phyloP scores from a whole-genome alignment of 2,329 filamentous ascomycete species.

The Pseudocercospora macadamiae region DNA sequence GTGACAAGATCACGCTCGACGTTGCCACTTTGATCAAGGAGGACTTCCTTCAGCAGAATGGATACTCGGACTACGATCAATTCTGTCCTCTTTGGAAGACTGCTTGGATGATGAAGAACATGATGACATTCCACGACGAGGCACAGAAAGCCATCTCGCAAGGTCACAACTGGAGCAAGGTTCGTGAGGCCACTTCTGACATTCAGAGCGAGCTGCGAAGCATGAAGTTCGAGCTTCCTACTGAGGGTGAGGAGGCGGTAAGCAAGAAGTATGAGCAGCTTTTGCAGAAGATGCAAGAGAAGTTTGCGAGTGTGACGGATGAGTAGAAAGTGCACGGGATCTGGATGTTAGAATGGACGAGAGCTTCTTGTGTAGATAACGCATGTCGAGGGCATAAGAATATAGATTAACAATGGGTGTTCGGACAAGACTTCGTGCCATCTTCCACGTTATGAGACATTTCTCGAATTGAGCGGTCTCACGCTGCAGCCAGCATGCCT shows the following conservation, averaged over 20 bases:
- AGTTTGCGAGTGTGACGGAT: constrained; percentile 94
- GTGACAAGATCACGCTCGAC: constrained; percentile 97
- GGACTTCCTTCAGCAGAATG: constrained; percentile 98
- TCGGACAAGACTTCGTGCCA: no score
- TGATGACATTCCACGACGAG: constrained; percentile 98
- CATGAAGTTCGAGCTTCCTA: constrained; percentile 96
- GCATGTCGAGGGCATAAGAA: constrained; percentile 9
- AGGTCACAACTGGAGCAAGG: constrained; percentile 89
- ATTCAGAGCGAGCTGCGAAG: constrained; percentile 82
- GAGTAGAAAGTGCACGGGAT: constrained; percentile 63
- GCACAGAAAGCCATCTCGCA: constrained; percentile 92
- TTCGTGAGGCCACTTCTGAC: constrained; percentile 85
- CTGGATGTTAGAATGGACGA: neutral
- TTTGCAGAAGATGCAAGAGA: constrained; percentile 90
- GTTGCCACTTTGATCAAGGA: constrained; percentile 92
- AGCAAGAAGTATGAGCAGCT: constrained; percentile 94
- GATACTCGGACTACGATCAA: constrained; percentile 98
- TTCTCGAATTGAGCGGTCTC: no score
- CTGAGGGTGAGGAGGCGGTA: constrained; percentile 78
- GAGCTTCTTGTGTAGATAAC: constrained; percentile 7
- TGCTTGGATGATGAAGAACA: constrained; percentile 99
- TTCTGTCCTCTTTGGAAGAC: constrained; percentile 99
- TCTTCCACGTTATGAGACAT: no score
- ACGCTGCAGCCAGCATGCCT: no score
- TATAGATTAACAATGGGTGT: constrained; percentile 14